A percentile compares a stretch with the other conserved stretches of the same genome.
Conservation (phyloP, 129 eudicot species). For the Centrapalus pauciflorus region DNA sequence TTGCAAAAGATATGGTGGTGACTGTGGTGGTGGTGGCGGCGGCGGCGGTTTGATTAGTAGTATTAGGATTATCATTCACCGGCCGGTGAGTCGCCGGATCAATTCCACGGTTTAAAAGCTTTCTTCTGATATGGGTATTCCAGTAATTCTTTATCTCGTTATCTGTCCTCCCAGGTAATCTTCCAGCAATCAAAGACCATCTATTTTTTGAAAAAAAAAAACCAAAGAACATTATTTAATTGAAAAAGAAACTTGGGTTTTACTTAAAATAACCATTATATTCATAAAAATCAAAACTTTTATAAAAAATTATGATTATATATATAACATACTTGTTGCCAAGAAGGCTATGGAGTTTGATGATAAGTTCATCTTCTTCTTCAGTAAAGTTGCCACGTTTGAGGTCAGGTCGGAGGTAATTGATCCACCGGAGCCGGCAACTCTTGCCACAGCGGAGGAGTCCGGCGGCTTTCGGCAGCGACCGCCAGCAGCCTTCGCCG, state of each 20-base stretch:
- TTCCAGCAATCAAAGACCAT: slow-evolving; percentile 97
- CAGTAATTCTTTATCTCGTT: slow-evolving; percentile 95
- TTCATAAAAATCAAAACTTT: background rate
- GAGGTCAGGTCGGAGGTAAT: slow-evolving; percentile 86
- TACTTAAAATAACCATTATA: background rate
- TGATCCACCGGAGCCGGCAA: slow-evolving; percentile 97
- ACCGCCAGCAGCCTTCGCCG: slow-evolving; percentile 98
- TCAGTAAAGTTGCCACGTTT: slow-evolving; percentile 90
- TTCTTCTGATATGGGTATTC: slow-evolving; percentile 91
- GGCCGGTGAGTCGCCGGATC: slow-evolving; percentile 88
- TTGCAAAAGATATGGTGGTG: slow-evolving; percentile 44
- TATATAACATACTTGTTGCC: slow-evolving; percentile 72
- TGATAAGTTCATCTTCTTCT: slow-evolving; percentile 90
- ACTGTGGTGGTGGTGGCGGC: slow-evolving; percentile 24
- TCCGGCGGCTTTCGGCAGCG: slow-evolving; percentile 98
- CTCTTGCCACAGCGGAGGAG: slow-evolving; percentile 98
- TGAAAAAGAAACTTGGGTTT: background rate
- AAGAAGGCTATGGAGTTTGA: slow-evolving; percentile 79
- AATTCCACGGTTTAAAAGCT: slow-evolving; percentile 78
- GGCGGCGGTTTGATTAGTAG: slow-evolving; percentile 29
- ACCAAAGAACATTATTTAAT: background rate
- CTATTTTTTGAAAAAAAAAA: slow-evolving; percentile 23
- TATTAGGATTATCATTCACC: slow-evolving; percentile 32
- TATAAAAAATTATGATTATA: background rate
- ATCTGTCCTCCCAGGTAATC: slow-evolving; percentile 93